Percentiles rank a stretch among this genome's conserved stretches.
phyloP scores from a whole-genome alignment of 2,329 filamentous ascomycete genomes.

The Ilyonectria sp. region DNA sequence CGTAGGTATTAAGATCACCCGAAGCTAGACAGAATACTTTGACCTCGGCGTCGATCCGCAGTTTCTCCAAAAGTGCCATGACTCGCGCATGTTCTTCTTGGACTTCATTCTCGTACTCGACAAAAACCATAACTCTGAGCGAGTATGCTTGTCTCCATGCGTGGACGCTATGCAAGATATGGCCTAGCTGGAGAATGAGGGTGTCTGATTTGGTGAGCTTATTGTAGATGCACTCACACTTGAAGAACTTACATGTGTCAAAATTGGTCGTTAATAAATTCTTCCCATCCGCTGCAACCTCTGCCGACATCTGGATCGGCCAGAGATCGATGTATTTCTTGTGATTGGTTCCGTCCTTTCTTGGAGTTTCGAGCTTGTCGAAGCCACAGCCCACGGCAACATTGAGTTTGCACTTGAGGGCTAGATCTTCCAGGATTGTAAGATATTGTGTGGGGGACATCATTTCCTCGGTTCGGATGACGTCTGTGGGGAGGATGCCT shows the following conservation, averaged over 20 bases:
- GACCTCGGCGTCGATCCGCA: conserved; percentile 85
- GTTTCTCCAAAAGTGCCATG: conserved; percentile 81
- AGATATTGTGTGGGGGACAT: conserved; percentile 83
- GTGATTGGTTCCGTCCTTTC: conserved; percentile 67
- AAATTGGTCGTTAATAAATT: conserved; percentile 88
- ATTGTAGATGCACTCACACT: not conserved
- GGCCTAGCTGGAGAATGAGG: conserved; percentile 88
- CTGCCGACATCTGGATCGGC: conserved; percentile 95
- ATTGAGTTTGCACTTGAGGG: conserved; percentile 84
- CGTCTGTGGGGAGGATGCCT: conserved; percentile 77
- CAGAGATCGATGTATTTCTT: conserved; percentile 91
- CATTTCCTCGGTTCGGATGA: conserved; percentile 76
- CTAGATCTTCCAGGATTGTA: conserved; percentile 85
- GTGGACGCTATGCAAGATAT: conserved; percentile 85
- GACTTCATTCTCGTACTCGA: conserved; percentile 89
- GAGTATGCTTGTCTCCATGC: conserved; percentile 83
- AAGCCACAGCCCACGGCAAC: conserved; percentile 90
- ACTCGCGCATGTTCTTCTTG: conserved; percentile 83
- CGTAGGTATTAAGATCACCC: conserved; percentile 80
- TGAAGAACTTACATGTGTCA: conserved; percentile 80
- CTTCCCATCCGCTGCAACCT: conserved; percentile 77
- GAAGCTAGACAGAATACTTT: conserved; percentile 87
- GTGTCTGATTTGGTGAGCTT: conserved; percentile 65
- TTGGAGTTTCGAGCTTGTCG: conserved; percentile 80
- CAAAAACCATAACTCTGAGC: conserved; percentile 86